Base-by-base conservation (phyloP, 2,329 filamentous ascomycete species). In the Mycosphaerelloides madeirae region DNA sequence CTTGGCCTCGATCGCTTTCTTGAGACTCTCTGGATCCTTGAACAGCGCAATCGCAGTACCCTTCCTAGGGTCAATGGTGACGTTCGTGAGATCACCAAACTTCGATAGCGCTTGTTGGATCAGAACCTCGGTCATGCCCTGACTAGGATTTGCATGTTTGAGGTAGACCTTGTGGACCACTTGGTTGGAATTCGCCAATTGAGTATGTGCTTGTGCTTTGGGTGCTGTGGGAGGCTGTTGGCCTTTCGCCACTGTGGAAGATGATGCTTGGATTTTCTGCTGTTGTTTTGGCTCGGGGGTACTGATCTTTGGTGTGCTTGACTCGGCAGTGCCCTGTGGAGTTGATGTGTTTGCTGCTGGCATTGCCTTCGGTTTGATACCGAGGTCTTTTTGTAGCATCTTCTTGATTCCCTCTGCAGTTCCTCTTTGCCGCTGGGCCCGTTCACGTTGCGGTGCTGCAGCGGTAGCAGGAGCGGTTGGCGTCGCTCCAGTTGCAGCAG, bases 1-100 rank as follows among this genome's bases (percentile, higher is more conserved):
- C 60, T 88, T 94, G 11, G 85, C 86, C 13, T 81, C 77, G 60
- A 95, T 81, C 4, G 91, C 91, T 59, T 86, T 88, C 57, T 79
- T 79, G 19, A 97, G 73, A 8, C 78, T 76, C 7, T 83, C 80
- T 1, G 83, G 76, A 16, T 88, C 82, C 8, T 79, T 77, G 68
- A 96, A 97, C 52, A 95, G 87, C 31, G 95, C 84, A 63, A 96
- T 95, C 2, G 89, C 91, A 59, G 95, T 95, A 0, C 89, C 89
- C 65, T 96, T 96, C 59, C 90, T 85, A 65, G 89, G 90, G 63
- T 97, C 91, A 42, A 97, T 91, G 58, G 96, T 91, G 14, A 95
- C 87, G 53, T 81, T 84, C 0, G 79, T 79, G 35, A 96, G 79
- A 1, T 78, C 66, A 1, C 91, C 91, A 56, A 88, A 95, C 0